Base-by-base conservation (phyloP, 495 filamentous ascomycete species). In the Talaromyces stipitatus region DNA sequence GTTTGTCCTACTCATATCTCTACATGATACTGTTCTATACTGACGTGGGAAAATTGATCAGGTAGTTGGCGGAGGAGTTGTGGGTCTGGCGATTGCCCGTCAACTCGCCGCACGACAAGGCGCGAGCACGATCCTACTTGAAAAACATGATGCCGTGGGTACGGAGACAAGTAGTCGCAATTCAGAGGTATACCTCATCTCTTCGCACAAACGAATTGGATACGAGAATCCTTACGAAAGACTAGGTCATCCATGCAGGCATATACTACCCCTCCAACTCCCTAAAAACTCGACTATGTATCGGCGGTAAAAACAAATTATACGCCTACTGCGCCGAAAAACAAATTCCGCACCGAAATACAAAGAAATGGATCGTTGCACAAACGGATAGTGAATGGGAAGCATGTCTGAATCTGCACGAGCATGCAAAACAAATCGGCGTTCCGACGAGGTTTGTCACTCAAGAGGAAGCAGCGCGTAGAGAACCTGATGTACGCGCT, bases 301-400 rank as follows among this genome's bases (percentile, higher is more conserved):
- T 97, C 62, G 64, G 69, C 45, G 94, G 94, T 56, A 82, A 83
- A 52, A 62, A 85, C 38, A 75, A 89, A 71, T 74, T 98, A 61
- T 98, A 98, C 72, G 76, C 77, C 9, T 82, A 92, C 50, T 97
- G 92, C 77, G 64, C 72, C 1, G 68, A 72, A 18, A 71, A 88
- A 64, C 60, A 65, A 36, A 87, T 97, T 53, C 85, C 87, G 0
- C 79, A 91, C 73, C 75, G 75, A 57, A 86, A 86, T 65, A 85
- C 80, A 18, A 91, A 90, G 45, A 98, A 98, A 78, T 96, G 95
- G 91, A 86, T 98, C 61, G 85, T 98, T 0, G 92, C 94, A 2
- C 95, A 98, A 72, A 84, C 82, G 48, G 72, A 74, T 8, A 70
- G 75, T 33, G 88, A 97, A 67, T 82, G 80, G 70, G 80, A 77